Evolutionary conservation across 148 eudicot genomes (phyloP).

Genomic region (Cornus kousa): DNA sequence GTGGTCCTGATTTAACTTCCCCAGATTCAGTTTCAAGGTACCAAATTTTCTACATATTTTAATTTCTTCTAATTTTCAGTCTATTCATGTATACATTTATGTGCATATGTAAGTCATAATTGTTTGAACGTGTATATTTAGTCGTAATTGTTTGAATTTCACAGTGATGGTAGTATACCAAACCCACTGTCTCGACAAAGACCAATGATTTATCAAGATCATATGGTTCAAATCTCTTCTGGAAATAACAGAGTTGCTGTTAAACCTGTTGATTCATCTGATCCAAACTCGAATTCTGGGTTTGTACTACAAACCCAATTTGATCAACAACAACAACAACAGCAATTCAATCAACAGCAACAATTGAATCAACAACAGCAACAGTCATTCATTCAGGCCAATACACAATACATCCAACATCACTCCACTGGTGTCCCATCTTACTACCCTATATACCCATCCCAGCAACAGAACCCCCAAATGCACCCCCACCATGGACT

Average conservation of each 20-base stretch:
- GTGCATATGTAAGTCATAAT: too few relatives aligned
- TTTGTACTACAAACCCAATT: slow-evolving; percentile 45
- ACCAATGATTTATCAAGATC: slow-evolving; percentile 58
- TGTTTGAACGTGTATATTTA: too few relatives aligned
- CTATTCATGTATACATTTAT: not conserved
- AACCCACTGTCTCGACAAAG: slow-evolving; percentile 64
- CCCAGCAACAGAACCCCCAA: slow-evolving; percentile 47
- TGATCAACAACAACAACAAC: slow-evolving; percentile 37
- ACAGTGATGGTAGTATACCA: slow-evolving; percentile 70
- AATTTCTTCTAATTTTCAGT: not conserved
- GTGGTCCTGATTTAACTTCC: slow-evolving; percentile 56
- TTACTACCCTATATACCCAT: slow-evolving; percentile 66
- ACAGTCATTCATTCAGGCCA: slow-evolving; percentile 56
- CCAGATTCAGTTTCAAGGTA: slow-evolving; percentile 93
- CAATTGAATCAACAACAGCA: slow-evolving; percentile 19
- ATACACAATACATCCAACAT: slow-evolving; percentile 56
- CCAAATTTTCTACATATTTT: not conserved
- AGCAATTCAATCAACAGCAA: not conserved
- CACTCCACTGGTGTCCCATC: slow-evolving; percentile 45
- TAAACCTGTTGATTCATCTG: slow-evolving; percentile 40
- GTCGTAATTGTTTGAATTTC: not conserved
- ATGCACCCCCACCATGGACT: slow-evolving; percentile 34
- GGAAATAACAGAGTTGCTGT: slow-evolving; percentile 33
- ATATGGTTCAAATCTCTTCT: not conserved
- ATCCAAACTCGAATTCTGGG: slow-evolving; percentile 37